Evolutionary conservation across 2,329 filamentous ascomycete species (phyloP), one percentile per base, ranked within the genome.

Genomic region (Grosmannia penicillata): DNA sequence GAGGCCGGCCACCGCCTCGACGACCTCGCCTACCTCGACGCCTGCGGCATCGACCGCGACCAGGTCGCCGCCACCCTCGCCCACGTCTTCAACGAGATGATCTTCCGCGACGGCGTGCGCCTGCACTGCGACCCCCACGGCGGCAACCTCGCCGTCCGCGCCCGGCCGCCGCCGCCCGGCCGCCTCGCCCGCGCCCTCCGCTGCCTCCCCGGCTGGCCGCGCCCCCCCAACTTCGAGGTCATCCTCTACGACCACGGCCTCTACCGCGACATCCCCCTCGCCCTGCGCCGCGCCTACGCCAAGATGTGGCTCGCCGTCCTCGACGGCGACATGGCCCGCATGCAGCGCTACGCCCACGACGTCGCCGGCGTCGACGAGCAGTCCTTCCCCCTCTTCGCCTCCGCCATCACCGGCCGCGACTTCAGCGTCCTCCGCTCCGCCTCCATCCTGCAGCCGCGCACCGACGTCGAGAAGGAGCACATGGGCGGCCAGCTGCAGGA

Each of bases 51-150:
- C 53, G 85, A 93, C 57, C 77, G 91, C 17, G 91, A 96, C 53
- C 89, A 96, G 58, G 91, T 98, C 6, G 93, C 87, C 0, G 87
- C 89, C 1, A 82, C 86, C 0, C 66, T 98, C 4, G 81, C 91
- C 0, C 77, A 79, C 42, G 85, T 98, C 42, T 98, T 98, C 70
- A 98, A 98, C 64, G 87, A 96, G 56, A 98, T 98, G 91, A 95
- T 98, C 48, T 98, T 98, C 48, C 87, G 89, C 35, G 73, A 78
- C 37, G 72, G 79, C 42, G 89, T 89, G 0, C 86, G 91, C 0
- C 63, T 98, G 28, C 91, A 98, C 61, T 98, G 91, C 60, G 91
- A 98, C 54, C 91, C 91, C 0, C 91, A 98, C 53, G 91, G 87
- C 34, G 91, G 91, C 33, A 98, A 98, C 53, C 81, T 98, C 39